phyloP scores from a whole-genome alignment of 352 stramenopile species.

The Pythium angustatum region DNA sequence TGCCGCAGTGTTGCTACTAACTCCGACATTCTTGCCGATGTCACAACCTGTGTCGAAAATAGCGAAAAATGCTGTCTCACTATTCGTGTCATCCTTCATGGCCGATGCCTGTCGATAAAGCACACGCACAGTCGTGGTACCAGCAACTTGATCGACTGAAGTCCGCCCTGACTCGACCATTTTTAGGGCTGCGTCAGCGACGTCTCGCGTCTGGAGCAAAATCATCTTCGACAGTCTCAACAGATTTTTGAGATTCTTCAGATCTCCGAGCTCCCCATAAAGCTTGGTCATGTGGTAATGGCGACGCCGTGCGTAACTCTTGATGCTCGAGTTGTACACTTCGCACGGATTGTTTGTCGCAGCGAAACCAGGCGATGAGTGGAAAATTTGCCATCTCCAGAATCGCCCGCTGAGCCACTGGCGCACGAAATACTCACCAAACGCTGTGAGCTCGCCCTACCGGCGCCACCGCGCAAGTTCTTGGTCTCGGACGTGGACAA shows the following conservation, averaged over 20 bases:
- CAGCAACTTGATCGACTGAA: too few species aligned
- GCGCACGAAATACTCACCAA: slow-evolving; percentile 5
- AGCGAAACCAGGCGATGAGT: slow-evolving; percentile 15
- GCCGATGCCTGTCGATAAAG: too few species aligned
- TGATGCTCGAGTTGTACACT: slow-evolving; percentile 30
- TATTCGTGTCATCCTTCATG: too few species aligned
- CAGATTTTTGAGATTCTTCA: background rate
- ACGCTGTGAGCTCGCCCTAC: background rate
- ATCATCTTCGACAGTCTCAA: background rate
- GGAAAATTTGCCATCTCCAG: slow-evolving; percentile 27
- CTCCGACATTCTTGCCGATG: background rate
- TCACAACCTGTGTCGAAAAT: too few species aligned
- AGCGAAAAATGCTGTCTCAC: slow-evolving; percentile 1
- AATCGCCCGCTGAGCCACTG: slow-evolving; percentile 15
- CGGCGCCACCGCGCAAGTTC: background rate
- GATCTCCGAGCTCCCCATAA: background rate
- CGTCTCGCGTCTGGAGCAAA: background rate
- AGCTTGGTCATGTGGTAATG: slow-evolving; percentile 5
- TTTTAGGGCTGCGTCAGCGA: too few species aligned
- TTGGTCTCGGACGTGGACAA: background rate
- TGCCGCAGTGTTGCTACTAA: background rate
- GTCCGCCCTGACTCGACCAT: too few species aligned
- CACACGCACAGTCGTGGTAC: too few species aligned
- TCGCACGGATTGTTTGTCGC: slow-evolving; percentile 30
- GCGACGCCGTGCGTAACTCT: slow-evolving; percentile 10